A percentile compares a stretch with the other conserved stretches of the same genome.
phyloP scores from a whole-genome alignment of 1,284 basidiomycete genomes.

The Leccinum solheimii region DNA sequence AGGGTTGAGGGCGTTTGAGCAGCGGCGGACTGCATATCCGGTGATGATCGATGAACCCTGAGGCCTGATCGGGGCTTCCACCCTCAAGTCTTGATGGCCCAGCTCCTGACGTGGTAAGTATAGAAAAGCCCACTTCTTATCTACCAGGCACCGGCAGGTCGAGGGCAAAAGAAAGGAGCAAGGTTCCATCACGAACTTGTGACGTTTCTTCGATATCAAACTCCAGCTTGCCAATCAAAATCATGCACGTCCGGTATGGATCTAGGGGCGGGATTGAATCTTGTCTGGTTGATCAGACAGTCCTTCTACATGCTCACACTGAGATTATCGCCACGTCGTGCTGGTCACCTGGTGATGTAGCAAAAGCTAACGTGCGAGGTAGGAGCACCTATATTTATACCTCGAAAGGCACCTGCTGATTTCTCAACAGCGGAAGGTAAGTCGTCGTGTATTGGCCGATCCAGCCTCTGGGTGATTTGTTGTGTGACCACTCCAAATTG shows the following conservation, averaged over 20 bases:
- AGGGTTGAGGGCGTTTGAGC: conserved; percentile 3
- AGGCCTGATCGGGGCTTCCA: background rate
- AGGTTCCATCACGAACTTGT: background rate
- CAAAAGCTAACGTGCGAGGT: background rate
- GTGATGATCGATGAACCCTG: background rate
- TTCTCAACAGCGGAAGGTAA: background rate
- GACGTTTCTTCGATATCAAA: background rate
- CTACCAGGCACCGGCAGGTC: background rate
- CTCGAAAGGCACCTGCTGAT: conserved; percentile 4
- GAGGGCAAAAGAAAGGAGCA: background rate
- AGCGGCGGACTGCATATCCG: conserved; percentile 3
- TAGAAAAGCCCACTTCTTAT: background rate
- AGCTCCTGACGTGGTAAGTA: conserved; percentile 5
- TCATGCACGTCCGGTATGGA: background rate
- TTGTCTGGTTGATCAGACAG: conserved; percentile 2
- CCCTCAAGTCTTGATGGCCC: background rate
- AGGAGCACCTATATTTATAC: conserved; percentile 2
- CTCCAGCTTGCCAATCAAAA: conserved; percentile 4
- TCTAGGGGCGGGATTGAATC: background rate
- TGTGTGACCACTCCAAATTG: background rate
- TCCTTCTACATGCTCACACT: conserved; percentile 9
- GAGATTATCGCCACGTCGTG: conserved; percentile 4
- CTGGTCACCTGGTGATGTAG: conserved; percentile 2
- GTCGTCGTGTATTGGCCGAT: background rate
- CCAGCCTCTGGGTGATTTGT: background rate